Conservation (phyloP, 768 basidiomycete genomes). For the Auricularia cornea region DNA sequence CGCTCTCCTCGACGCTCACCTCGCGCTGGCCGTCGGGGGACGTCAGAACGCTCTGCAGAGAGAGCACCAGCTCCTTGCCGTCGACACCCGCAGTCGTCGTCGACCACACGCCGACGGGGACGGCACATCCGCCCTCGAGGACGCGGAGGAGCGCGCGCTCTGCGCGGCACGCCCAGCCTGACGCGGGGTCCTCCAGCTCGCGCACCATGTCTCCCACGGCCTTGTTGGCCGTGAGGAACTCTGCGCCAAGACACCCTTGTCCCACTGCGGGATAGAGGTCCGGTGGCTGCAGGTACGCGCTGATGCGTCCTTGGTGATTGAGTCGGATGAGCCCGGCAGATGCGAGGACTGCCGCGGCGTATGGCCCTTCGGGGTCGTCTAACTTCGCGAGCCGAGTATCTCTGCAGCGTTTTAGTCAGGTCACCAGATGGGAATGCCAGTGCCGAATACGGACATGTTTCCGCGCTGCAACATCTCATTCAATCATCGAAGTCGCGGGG, state of each 20-base stretch:
- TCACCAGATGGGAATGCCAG: constrained; percentile 2
- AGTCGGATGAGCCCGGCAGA: constrained; percentile 85
- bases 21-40: not conserved
- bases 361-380: constrained; percentile 72
- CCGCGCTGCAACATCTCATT: constrained; percentile 48
- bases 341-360: constrained; percentile 85
- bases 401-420: constrained; percentile 29
- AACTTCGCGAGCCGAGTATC: constrained; percentile 89
- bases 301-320: constrained; percentile 65
- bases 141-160: constrained; percentile 85
- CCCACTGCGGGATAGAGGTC: constrained; percentile 83
- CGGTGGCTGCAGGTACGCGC: constrained; percentile 64
- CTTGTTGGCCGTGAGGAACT: constrained; percentile 63
- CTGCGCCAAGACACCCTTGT: constrained; percentile 86
- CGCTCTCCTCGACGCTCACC: not conserved
- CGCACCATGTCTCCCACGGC: constrained; percentile 63
- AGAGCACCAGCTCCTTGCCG: not conserved
- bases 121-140: constrained; percentile 94
- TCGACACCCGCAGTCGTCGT: constrained; percentile 2
- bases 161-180: constrained; percentile 67
- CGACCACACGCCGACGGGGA: constrained; percentile 81
- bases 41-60: not conserved
- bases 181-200: constrained; percentile 51
- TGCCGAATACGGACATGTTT: constrained; percentile 58
- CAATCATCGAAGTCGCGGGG: constrained; percentile 1